Conservation (phyloP, 768 basidiomycete species). For the Boletus pseudopeckii region DNA sequence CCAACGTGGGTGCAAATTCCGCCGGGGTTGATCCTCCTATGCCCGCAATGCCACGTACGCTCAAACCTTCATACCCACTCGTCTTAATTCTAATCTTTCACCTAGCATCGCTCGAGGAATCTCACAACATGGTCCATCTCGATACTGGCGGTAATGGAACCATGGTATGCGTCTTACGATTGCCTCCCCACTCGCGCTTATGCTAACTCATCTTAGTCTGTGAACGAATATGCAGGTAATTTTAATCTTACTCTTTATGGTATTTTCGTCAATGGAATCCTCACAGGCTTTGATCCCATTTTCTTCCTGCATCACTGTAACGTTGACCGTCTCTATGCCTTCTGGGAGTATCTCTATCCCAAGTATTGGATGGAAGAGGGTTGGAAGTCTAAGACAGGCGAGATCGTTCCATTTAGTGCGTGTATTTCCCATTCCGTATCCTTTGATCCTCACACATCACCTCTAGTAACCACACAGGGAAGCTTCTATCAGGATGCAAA, state of each 20-base stretch:
- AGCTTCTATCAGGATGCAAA: not conserved
- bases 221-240: constrained; percentile 21
- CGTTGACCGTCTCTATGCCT: constrained; percentile 17
- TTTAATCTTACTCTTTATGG: not conserved
- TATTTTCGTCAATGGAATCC: not conserved
- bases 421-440: not conserved
- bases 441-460: not conserved
- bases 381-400: constrained; percentile 9
- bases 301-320: constrained; percentile 20
- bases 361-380: constrained; percentile 13
- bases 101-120: constrained; percentile 17
- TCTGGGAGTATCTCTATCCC: constrained; percentile 23
- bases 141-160: constrained; percentile 14
- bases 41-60: constrained; percentile 2
- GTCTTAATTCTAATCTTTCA: not conserved
- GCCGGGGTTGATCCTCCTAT: constrained; percentile 1
- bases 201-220: constrained; percentile 2
- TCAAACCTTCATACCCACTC: not conserved
- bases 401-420: constrained; percentile 7
- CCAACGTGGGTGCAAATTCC: not conserved
- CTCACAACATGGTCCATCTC: constrained; percentile 20
- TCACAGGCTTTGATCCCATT: constrained; percentile 15
- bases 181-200: not conserved
- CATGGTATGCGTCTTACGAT: constrained; percentile 10
- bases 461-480: constrained; percentile 1